These are phyloP conservation scores for Podila epigama DNA, from an alignment of 192 early-diverging fungal genomes.

Conservation along the genomic window DNA sequence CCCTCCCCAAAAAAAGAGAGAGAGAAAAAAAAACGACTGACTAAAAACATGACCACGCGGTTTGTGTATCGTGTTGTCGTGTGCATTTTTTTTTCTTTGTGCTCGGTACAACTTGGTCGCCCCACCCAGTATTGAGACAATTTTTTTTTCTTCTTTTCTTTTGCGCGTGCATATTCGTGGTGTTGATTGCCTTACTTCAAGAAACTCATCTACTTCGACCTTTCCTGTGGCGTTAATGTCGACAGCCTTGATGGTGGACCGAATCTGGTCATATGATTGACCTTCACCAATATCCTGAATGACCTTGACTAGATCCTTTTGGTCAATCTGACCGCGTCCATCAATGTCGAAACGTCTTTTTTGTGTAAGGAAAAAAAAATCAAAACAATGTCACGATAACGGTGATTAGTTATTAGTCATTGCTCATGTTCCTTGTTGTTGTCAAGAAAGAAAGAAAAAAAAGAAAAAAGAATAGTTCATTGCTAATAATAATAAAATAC, in stretches of 20 bases:
- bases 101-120: background rate
- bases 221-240: constrained; percentile 70
- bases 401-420: too few relatives aligned
- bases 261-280: constrained; percentile 78
- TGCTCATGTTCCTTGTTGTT: too few relatives aligned
- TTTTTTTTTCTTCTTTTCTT: constrained; percentile 2
- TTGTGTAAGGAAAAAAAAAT: background rate
- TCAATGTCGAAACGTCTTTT: constrained; percentile 66
- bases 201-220: constrained; percentile 82
- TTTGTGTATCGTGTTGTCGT: too few relatives aligned
- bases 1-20: too few relatives aligned
- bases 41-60: too few relatives aligned
- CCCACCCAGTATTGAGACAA: background rate
- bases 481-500: too few relatives aligned
- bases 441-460: background rate
- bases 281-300: constrained; percentile 71
- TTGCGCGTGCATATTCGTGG: constrained; percentile 6
- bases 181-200: constrained; percentile 65
- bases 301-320: constrained; percentile 69
- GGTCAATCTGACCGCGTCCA: constrained; percentile 71
- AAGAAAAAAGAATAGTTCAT: too few relatives aligned
- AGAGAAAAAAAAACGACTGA: too few relatives aligned
- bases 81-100: too few relatives aligned
- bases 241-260: constrained; percentile 71
- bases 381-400: background rate